A percentile compares a stretch with the other conserved stretches of the same genome.
Evolutionary conservation across 176 grass and related monocot species (phyloP).

Genomic region (Oryza officinalis): DNA sequence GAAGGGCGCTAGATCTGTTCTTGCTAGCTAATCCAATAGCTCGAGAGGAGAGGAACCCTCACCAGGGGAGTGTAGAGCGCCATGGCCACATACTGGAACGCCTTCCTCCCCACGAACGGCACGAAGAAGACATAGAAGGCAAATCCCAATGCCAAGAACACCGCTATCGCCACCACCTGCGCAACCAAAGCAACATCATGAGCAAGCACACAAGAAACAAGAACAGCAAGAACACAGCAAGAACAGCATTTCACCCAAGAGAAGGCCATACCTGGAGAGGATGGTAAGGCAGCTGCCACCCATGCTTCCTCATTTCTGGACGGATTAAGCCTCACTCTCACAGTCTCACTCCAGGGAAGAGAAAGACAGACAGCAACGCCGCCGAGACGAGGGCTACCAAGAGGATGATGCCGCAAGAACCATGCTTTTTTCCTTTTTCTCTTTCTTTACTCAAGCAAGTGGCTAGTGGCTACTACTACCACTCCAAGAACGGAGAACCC

Average conservation of each 20-base stretch:
- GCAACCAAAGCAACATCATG: neutral
- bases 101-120: slow-evolving; percentile 75
- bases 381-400: slow-evolving; percentile 14
- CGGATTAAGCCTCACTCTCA: neutral
- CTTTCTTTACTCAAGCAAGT: slow-evolving; percentile 9
- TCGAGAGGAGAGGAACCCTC: slow-evolving; percentile 23
- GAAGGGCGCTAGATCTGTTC: slow-evolving; percentile 29
- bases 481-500: neutral
- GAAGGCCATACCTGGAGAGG: slow-evolving; percentile 66
- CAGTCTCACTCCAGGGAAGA: neutral
- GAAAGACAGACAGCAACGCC: neutral
- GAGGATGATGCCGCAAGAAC: slow-evolving; percentile 8
- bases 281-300: slow-evolving; percentile 98
- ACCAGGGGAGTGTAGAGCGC: slow-evolving; percentile 90
- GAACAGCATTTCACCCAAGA: neutral
- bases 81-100: slow-evolving; percentile 64
- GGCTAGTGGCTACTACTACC: no score
- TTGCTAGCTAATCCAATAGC: neutral
- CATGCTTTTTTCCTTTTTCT: neutral
- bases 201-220: slow-evolving; percentile 5
- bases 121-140: slow-evolving; percentile 98
- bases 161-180: slow-evolving; percentile 95
- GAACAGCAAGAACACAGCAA: neutral
- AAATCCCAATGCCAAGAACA: slow-evolving; percentile 89
- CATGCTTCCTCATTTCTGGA: slow-evolving; percentile 90